phyloP scores from a whole-genome alignment of 805 yeast genomes.

The Lachancea kluyveri region DNA sequence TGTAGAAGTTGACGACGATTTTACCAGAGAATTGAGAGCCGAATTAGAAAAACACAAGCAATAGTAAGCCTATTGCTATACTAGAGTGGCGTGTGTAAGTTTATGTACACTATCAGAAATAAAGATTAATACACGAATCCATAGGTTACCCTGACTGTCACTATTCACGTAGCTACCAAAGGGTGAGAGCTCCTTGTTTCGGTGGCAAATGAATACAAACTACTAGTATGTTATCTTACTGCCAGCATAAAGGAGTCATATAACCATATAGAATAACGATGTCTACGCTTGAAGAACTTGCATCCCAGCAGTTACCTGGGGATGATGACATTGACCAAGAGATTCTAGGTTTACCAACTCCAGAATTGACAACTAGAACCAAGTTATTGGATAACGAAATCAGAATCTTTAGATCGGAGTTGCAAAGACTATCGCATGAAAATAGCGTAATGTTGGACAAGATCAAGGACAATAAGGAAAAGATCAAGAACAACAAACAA shows the following conservation, averaged over 20 bases:
- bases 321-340: slow-evolving; percentile 73
- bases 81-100: no score
- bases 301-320: slow-evolving; percentile 39
- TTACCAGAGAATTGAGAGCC: slow-evolving; percentile 63
- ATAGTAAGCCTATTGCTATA: no score
- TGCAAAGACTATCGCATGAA: slow-evolving; percentile 86
- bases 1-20: slow-evolving; percentile 88
- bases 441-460: slow-evolving; percentile 88
- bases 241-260: no score
- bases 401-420: slow-evolving; percentile 88
- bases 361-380: slow-evolving; percentile 79
- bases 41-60: slow-evolving; percentile 30
- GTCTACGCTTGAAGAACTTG: slow-evolving; percentile 84
- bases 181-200: no score
- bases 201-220: no score
- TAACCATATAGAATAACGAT: slow-evolving; percentile 31
- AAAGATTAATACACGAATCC: no score
- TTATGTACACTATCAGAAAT: no score
- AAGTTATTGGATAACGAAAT: slow-evolving; percentile 90
- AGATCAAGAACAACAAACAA: slow-evolving; percentile 91
- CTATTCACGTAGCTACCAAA: no score
- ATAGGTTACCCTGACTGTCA: no score
- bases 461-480: slow-evolving; percentile 92
- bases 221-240: no score
- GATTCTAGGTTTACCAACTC: slow-evolving; percentile 67